Conservation (phyloP, 129 eudicot species). For the Tagetes erecta region DNA sequence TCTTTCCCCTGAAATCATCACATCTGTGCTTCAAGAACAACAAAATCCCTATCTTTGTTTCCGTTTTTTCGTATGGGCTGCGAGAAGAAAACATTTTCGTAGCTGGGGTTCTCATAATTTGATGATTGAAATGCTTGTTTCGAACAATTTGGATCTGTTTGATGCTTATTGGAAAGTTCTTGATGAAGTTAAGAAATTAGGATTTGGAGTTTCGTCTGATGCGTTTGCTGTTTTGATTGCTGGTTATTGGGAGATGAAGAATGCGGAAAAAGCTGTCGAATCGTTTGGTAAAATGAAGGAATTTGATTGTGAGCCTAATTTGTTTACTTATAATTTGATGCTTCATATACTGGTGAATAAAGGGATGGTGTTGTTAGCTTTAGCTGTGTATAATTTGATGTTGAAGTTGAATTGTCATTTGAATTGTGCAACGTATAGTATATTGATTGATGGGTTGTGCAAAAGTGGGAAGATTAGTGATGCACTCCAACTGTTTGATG, state of each 20-base stretch:
- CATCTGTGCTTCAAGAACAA: slow-evolving; percentile 36
- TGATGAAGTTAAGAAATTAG: slow-evolving; percentile 39
- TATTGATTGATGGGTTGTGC: slow-evolving; percentile 80
- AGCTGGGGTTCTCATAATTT: slow-evolving; percentile 47
- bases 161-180: slow-evolving; percentile 56
- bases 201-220: slow-evolving; percentile 26
- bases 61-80: slow-evolving; percentile 77
- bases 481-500: slow-evolving; percentile 63
- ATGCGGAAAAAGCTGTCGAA: slow-evolving; percentile 59
- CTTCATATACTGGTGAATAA: slow-evolving; percentile 57
- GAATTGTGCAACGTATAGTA: slow-evolving; percentile 58
- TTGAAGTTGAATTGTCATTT: slow-evolving; percentile 56
- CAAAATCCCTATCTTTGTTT: slow-evolving; percentile 50
- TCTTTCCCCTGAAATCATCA: slow-evolving; percentile 32
- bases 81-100: slow-evolving; percentile 38
- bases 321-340: slow-evolving; percentile 50
- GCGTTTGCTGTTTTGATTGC: slow-evolving; percentile 58
- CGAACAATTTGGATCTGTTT: slow-evolving; percentile 27
- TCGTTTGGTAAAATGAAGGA: slow-evolving; percentile 74
- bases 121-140: slow-evolving; percentile 33
- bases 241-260: slow-evolving; percentile 51
- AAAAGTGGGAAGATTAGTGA: slow-evolving; percentile 55
- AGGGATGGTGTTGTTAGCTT: slow-evolving; percentile 56
- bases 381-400: slow-evolving; percentile 70
- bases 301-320: slow-evolving; percentile 50